Percentiles rank a stretch among this genome's conserved stretches.
phyloP scores from a whole-genome alignment of 2,329 filamentous ascomycete species.

The Corniculantispora saksenae region DNA sequence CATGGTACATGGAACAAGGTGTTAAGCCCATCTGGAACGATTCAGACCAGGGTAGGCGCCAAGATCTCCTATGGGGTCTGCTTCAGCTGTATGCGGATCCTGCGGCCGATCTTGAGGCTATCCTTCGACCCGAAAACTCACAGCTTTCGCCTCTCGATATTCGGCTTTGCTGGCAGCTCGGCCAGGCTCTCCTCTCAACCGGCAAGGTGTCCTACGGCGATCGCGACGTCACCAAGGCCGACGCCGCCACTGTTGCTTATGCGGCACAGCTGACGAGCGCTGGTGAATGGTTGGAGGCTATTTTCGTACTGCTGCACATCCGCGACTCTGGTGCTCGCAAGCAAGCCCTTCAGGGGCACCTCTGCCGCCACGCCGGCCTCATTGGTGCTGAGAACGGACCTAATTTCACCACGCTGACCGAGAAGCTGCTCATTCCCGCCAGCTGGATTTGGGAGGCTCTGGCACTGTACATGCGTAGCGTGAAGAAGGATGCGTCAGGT shows the following conservation, averaged over 20 bases:
- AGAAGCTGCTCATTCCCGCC: conserved; percentile 69
- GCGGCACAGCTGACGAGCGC: conserved; percentile 62
- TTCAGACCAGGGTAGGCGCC: conserved; percentile 55
- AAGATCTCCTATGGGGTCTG: conserved; percentile 86
- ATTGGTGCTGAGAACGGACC: conserved; percentile 61
- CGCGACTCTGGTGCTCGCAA: conserved; percentile 62
- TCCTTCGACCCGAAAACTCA: conserved; percentile 75
- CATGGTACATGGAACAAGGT: conserved; percentile 67
- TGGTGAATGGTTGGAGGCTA: conserved; percentile 67
- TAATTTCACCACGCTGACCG: conserved; percentile 60
- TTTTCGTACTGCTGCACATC: conserved; percentile 80
- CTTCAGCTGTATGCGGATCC: conserved; percentile 75
- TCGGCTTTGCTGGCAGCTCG: conserved; percentile 82
- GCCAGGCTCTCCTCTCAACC: conserved; percentile 61
- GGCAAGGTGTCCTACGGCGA: conserved; percentile 54
- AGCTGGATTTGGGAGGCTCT: conserved; percentile 87
- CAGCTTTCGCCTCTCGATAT: conserved; percentile 74
- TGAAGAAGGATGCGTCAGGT: conserved; percentile 64
- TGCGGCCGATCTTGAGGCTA: conserved; percentile 61
- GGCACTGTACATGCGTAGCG: conserved; percentile 76
- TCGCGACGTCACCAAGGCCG: conserved; percentile 60
- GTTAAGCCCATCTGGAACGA: conserved; percentile 63
- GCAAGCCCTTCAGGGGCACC: conserved; percentile 69
- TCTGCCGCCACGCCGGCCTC: conserved; percentile 69
- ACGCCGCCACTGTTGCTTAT: conserved; percentile 67